Percentiles rank a stretch among this genome's conserved stretches.
These are phyloP conservation scores for Fusarium poae DNA, from an alignment of 2,329 filamentous ascomycete genomes.

Conservation along the genomic window DNA sequence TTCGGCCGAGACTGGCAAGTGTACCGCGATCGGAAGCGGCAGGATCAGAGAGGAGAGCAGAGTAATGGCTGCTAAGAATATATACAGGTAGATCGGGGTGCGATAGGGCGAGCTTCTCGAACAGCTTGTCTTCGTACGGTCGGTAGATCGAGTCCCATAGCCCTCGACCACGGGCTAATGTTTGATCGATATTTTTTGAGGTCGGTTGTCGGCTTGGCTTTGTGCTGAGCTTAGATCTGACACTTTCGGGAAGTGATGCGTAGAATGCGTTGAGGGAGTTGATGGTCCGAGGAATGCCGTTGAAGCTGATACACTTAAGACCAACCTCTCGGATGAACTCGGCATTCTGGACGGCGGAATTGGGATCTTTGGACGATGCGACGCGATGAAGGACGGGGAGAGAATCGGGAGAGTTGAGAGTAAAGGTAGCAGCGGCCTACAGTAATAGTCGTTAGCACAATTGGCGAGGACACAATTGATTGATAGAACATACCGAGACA, in stretches of 20 bases:
- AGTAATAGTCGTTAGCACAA: slow-evolving; percentile 2
- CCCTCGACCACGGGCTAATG: slow-evolving; percentile 68
- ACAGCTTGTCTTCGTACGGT: slow-evolving; percentile 79
- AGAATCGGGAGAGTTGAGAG: slow-evolving; percentile 86
- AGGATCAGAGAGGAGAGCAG: slow-evolving; percentile 78
- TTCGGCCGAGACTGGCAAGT: slow-evolving; percentile 71
- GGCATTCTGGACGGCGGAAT: slow-evolving; percentile 62
- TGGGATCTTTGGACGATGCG: slow-evolving; percentile 52
- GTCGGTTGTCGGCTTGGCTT: slow-evolving; percentile 67
- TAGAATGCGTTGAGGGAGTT: slow-evolving; percentile 83
- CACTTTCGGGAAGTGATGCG: slow-evolving; percentile 68
- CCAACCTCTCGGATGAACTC: slow-evolving; percentile 82
- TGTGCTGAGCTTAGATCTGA: slow-evolving; percentile 67
- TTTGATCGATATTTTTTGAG: slow-evolving; percentile 65
- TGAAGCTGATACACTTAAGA: slow-evolving; percentile 83
- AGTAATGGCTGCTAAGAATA: slow-evolving; percentile 82
- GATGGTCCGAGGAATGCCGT: slow-evolving; percentile 85
- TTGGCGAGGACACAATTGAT: background rate
- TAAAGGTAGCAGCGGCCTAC: slow-evolving; percentile 84
- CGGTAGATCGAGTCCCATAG: slow-evolving; percentile 85
- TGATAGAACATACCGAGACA: slow-evolving; percentile 65
- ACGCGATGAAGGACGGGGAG: slow-evolving; percentile 72
- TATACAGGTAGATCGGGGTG: slow-evolving; percentile 87
- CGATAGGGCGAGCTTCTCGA: slow-evolving; percentile 76
- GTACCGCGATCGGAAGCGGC: slow-evolving; percentile 58